Conservation (phyloP, 2,329 filamentous ascomycete genomes). For the Sarocladium strictum region DNA sequence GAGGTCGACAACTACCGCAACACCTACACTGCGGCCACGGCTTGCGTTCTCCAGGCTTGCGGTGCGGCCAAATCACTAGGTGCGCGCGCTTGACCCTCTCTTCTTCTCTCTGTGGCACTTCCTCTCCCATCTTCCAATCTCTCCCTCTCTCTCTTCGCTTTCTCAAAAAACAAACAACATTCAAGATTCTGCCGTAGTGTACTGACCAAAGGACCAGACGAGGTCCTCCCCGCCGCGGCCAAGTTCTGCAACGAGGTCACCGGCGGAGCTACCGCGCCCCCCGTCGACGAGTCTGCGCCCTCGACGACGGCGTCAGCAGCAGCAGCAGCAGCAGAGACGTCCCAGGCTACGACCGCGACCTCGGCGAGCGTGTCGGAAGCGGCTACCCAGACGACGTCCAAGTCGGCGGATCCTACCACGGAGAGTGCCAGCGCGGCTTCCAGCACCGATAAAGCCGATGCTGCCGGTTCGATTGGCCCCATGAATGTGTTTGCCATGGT, state of each 20-base stretch:
- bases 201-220: too few species aligned
- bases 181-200: too few species aligned
- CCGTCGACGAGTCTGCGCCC: background rate
- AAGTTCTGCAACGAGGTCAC: slow-evolving; percentile 14
- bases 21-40: slow-evolving; percentile 31
- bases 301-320: background rate
- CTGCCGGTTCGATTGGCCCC: background rate
- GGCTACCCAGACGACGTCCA: background rate
- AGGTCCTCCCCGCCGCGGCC: slow-evolving; percentile 18
- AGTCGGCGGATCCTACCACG: background rate
- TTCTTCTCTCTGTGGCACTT: background rate
- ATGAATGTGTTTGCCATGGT: background rate
- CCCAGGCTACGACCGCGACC: background rate
- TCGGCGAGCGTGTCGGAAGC: background rate
- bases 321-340: background rate
- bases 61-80: slow-evolving; percentile 25
- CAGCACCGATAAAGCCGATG: background rate
- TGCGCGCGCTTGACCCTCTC: slow-evolving; percentile 14
- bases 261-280: background rate
- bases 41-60: slow-evolving; percentile 34
- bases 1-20: slow-evolving; percentile 26
- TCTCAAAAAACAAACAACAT: too few species aligned
- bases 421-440: background rate
- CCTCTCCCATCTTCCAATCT: too few species aligned
- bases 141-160: too few species aligned